phyloP scores from a whole-genome alignment of 805 yeast genomes.

The Candida loeiensis region DNA sequence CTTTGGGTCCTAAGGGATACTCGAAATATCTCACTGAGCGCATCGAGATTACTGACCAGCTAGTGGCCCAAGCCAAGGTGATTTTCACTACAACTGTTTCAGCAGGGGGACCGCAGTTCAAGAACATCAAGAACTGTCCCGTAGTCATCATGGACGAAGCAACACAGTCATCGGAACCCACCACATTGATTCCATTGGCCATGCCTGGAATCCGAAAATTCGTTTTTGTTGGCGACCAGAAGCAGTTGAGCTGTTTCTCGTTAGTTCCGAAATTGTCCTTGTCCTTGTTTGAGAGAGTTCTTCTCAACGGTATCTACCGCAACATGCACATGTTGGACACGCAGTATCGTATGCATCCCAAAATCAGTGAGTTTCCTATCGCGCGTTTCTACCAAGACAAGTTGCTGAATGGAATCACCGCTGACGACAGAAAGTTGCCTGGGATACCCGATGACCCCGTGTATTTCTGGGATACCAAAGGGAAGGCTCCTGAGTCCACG shows the following conservation, averaged over 20 bases:
- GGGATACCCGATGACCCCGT: slow-evolving; percentile 51
- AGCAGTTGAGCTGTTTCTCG: slow-evolving; percentile 69
- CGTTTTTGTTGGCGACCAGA: slow-evolving; percentile 73
- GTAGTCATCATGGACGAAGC: slow-evolving; percentile 78
- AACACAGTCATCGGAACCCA: slow-evolving; percentile 72
- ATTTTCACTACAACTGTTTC: slow-evolving; percentile 71
- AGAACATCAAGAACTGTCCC: slow-evolving; percentile 52
- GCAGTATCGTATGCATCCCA: slow-evolving; percentile 68
- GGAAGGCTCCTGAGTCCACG: slow-evolving; percentile 44
- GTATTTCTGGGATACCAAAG: slow-evolving; percentile 57
- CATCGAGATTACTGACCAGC: slow-evolving; percentile 44
- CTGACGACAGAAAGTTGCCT: slow-evolving; percentile 43
- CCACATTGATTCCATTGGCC: slow-evolving; percentile 66
- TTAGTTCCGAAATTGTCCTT: slow-evolving; percentile 63
- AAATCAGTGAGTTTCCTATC: slow-evolving; percentile 57
- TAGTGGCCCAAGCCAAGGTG: slow-evolving; percentile 62
- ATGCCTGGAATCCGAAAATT: slow-evolving; percentile 64
- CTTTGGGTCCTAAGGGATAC: slow-evolving; percentile 38
- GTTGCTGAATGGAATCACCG: slow-evolving; percentile 58
- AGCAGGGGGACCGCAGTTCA: slow-evolving; percentile 64
- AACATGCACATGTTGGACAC: slow-evolving; percentile 67
- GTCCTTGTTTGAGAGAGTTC: slow-evolving; percentile 65
- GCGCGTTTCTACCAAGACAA: slow-evolving; percentile 47
- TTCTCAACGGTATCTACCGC: slow-evolving; percentile 56
- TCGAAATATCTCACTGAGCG: slow-evolving; percentile 46